phyloP scores from a whole-genome alignment of 768 basidiomycete genomes.

The Dictyophora rubrovolvata region DNA sequence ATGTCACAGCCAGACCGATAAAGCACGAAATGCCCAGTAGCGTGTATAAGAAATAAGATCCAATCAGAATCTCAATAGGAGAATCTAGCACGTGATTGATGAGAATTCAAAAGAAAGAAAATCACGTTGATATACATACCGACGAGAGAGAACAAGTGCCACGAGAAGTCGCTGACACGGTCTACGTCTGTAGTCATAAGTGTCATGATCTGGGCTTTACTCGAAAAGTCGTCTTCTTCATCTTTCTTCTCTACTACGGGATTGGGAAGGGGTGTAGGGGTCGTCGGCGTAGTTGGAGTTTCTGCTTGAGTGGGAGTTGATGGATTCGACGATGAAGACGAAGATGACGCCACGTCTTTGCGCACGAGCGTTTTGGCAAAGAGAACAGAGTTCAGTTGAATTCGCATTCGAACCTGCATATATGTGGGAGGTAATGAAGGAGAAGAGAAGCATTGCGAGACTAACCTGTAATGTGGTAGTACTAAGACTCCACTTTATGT shows the following conservation, averaged over 20 bases:
- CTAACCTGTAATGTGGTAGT: not conserved
- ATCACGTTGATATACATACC: constrained; percentile 30
- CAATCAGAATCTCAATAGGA: constrained; percentile 69
- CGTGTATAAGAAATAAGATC: constrained; percentile 64
- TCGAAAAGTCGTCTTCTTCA: constrained; percentile 39
- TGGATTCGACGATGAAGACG: constrained; percentile 26
- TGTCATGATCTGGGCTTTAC: constrained; percentile 80
- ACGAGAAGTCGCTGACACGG: constrained; percentile 75
- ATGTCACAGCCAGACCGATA: constrained; percentile 67
- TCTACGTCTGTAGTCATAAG: constrained; percentile 94
- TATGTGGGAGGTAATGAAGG: constrained; percentile 50
- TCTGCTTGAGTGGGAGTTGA: constrained; percentile 19
- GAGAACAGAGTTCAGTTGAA: constrained; percentile 75
- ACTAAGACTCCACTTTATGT: constrained; percentile 1
- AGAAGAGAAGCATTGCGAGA: constrained; percentile 26
- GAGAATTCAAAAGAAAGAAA: not conserved
- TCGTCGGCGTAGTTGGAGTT: not conserved
- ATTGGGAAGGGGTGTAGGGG: not conserved
- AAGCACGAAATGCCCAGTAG: constrained; percentile 73
- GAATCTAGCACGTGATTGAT: constrained; percentile 39
- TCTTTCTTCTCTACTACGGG: constrained; percentile 38
- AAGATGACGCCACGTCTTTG: constrained; percentile 60
- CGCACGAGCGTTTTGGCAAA: constrained; percentile 81
- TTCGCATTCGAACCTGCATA: constrained; percentile 57
- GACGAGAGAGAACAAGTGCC: constrained; percentile 67